Base-by-base conservation (phyloP, 257 asterid species). In the Nicotiana noctiflora region DNA sequence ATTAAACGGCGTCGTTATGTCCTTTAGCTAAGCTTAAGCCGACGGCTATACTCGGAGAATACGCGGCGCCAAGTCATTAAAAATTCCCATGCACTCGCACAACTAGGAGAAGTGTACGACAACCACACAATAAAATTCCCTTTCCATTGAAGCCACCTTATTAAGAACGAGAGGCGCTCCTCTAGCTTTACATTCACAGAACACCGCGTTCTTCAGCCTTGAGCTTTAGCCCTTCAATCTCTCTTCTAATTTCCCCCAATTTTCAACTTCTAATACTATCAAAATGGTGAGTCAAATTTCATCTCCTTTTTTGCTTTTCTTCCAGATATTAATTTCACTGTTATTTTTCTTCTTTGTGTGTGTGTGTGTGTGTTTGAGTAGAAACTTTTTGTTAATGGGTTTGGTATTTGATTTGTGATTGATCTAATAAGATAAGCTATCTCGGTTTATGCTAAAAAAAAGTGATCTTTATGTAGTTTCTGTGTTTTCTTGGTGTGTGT, bases 221-320 rank as follows among this genome's bases (percentile, higher is more conserved):
- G 80, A 52, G 44, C 70, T 76, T 29, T 60, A 40, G 49, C 49
- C 21, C 56, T 40, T 44, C 37, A 70, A 21, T 70, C 77, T 44
- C 37, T 70, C 37, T 70, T 44, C 49, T 37, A 44, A 70, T 74
- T 70, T 44, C 21, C 34, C 7, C 65, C 66, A 2, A 21, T 60
- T 60, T 60, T 60, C 32, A 23, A 23, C 8, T 11, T 32, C 61
- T 23, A 65, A 15, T 29, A 29, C 79, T 15, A 21, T 64, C 66
- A 82, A 66, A 82, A 82, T 82, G 85, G 85, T 82, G 63, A 77
- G 85, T 77, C 14, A 21, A 74, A n/a, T 70, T 44, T 49, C 40
- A 49, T 1, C 4, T 21, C 60, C 40, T 7, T 49, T n/a, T 49
- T 40, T 74, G 4, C 2, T 74, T 74, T 74, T 19, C 53, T 77